These are phyloP conservation scores for Dendrobium nobile DNA, from an alignment of 106 monocot genomes.

Conservation along the genomic window DNA sequence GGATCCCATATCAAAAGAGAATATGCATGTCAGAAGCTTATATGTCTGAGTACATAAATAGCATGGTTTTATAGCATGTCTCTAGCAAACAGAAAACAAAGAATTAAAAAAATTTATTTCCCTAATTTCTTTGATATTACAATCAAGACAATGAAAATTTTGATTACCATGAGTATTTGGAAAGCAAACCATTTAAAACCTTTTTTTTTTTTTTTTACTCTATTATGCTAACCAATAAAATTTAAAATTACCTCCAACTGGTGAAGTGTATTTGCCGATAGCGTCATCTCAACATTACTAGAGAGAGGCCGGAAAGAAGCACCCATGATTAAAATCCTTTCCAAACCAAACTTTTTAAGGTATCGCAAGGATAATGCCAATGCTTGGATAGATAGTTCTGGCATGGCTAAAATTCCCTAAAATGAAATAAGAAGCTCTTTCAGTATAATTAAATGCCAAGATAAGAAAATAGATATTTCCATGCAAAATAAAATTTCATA, in stretches of 20 bases:
- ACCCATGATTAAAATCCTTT: conserved; percentile 63
- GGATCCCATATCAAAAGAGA: not conserved
- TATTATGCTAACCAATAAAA: not conserved
- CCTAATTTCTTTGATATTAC: not conserved
- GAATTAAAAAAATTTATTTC: not conserved
- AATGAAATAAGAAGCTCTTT: conserved; percentile 4
- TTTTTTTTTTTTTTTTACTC: not conserved
- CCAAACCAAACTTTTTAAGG: conserved; percentile 89
- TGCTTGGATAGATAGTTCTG: conserved; percentile 80
- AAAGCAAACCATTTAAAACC: not conserved
- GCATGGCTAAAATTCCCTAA: conserved; percentile 78
- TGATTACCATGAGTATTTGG: not conserved
- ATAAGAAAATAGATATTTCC: not conserved
- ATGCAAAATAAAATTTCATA: not conserved
- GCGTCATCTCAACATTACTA: conserved; percentile 54
- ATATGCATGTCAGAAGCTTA: not conserved
- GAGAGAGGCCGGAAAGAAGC: conserved; percentile 77
- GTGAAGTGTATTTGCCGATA: conserved; percentile 82
- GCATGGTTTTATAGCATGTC: not conserved
- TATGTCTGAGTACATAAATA: not conserved
- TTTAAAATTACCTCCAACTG: conserved; percentile 72
- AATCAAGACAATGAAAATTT: not conserved
- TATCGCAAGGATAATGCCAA: conserved; percentile 68
- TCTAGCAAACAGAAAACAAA: not conserved
- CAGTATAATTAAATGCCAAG: not conserved